Conservation (phyloP, 2,329 filamentous ascomycete species). For the Didymella sp. region DNA sequence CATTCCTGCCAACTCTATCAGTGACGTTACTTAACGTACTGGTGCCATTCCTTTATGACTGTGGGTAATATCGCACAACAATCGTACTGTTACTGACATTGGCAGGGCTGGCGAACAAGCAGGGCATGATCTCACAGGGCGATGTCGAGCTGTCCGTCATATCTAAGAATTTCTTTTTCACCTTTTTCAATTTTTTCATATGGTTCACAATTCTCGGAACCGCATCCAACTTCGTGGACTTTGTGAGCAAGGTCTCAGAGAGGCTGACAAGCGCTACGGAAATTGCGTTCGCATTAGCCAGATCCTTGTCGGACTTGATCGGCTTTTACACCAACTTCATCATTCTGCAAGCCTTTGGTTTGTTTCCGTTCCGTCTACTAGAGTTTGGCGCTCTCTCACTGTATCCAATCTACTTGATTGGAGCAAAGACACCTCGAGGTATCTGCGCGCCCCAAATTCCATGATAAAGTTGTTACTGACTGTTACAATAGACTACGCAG, state of each 20-base stretch:
- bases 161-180: constrained; percentile 99
- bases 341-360: constrained; percentile 88
- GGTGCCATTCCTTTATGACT: constrained; percentile 95
- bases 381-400: constrained; percentile 86
- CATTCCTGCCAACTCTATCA: constrained; percentile 82
- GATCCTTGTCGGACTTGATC: constrained; percentile 74
- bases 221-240: constrained; percentile 73
- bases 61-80: constrained; percentile 52
- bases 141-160: constrained; percentile 95
- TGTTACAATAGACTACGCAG: constrained; percentile 69
- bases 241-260: constrained; percentile 70
- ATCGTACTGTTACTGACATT: constrained; percentile 11
- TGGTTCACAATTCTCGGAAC: constrained; percentile 90
- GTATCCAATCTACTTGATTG: constrained; percentile 79
- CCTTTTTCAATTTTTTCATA: constrained; percentile 98
- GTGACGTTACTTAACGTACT: constrained; percentile 87
- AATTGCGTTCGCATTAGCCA: constrained; percentile 77
- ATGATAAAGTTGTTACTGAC: constrained; percentile 2
- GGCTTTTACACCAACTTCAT: constrained; percentile 94
- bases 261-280: constrained; percentile 79
- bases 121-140: constrained; percentile 94
- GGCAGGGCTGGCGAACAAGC: constrained; percentile 76
- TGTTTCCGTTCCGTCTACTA: constrained; percentile 90
- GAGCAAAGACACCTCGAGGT: constrained; percentile 81
- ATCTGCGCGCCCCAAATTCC: constrained; percentile 4